Base-by-base conservation (phyloP, 257 asterid genomes). In the Nicotiana noctiflora region DNA sequence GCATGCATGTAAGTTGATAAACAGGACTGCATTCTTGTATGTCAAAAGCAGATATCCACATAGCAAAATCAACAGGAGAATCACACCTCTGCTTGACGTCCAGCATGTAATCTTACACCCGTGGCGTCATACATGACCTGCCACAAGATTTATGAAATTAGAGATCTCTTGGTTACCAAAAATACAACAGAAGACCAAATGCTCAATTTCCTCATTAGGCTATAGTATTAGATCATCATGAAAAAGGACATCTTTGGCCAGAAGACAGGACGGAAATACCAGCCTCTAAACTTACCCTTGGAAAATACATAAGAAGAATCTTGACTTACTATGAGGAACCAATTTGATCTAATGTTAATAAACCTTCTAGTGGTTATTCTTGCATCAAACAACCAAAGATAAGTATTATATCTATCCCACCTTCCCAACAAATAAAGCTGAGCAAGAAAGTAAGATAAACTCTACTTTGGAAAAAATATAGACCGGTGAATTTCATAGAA, bases 121-220 rank as follows among this genome's bases (percentile, higher is more conserved):
- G 84, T 67, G 27, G 84, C 84, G 49, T 81, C 84, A 74, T 81
- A 81, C 84, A 81, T 81, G 62, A 81, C 84, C 84, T 81, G 80
- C 80, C 80, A 81, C 29, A 61, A 70, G 18, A 44, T 49, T 74
- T 53, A 60, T 1, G 8, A 31, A 23, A 74, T 74, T 81, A 76
- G 56, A 46, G 44, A 75, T 17, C 17, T 68, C 65, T 31, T 70
- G 62, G 83, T 70, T 81, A 55, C 19, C 64, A 70, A 25, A 34
- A 49, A 34, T 27, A 49, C 61, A 74, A 74, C 79, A 49, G 61
- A 49, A 23, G 61, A 74, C 61, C 59, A 49, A 74, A 74, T 15
- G 40, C 44, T 74, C 79, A 70, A 57, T 44, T 70, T 13, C 77
- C 49, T 70, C n/a, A 40, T 70, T 3, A 9, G 31, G 77, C 59